Conservation (phyloP, 148 eudicot genomes). For the Euryodendron excelsum region DNA sequence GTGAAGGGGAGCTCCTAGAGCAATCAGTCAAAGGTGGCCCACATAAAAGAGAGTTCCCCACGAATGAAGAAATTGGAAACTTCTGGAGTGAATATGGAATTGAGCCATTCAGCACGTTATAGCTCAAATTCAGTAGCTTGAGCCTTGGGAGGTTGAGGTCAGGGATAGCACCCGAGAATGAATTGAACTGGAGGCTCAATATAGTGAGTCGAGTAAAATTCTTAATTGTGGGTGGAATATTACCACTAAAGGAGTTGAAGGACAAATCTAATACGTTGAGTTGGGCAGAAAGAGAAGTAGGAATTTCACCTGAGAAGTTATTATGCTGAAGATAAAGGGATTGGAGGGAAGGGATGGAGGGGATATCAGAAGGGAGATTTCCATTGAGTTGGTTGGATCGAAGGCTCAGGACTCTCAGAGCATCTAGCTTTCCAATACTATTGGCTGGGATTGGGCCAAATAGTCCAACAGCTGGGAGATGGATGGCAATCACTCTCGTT, state of each 20-base stretch:
- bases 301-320: conserved; percentile 69
- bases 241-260: conserved; percentile 65
- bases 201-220: conserved; percentile 51
- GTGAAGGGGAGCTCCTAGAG: conserved; percentile 40
- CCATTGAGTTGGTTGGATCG: conserved; percentile 74
- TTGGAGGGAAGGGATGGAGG: conserved; percentile 64
- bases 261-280: conserved; percentile 63
- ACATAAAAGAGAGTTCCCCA: conserved; percentile 76
- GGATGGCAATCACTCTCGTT: conserved; percentile 59
- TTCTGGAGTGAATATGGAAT: conserved; percentile 59
- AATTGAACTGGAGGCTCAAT: conserved; percentile 55
- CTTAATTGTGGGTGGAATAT: conserved; percentile 44
- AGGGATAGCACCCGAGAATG: conserved; percentile 63
- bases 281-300: conserved; percentile 44
- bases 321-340: conserved; percentile 70
- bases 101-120: conserved; percentile 61
- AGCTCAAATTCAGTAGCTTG: conserved; percentile 60
- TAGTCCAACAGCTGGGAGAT: conserved; percentile 82
- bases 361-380: conserved; percentile 60
- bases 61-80: conserved; percentile 64
- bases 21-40: conserved; percentile 70
- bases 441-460: conserved; percentile 60
- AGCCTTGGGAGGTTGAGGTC: conserved; percentile 51
- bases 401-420: conserved; percentile 67
- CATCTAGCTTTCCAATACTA: conserved; percentile 71